These are phyloP conservation scores for Amphicarpaea edgeworthii DNA, from an alignment of 306 rosid genomes.

Conservation along the genomic window DNA sequence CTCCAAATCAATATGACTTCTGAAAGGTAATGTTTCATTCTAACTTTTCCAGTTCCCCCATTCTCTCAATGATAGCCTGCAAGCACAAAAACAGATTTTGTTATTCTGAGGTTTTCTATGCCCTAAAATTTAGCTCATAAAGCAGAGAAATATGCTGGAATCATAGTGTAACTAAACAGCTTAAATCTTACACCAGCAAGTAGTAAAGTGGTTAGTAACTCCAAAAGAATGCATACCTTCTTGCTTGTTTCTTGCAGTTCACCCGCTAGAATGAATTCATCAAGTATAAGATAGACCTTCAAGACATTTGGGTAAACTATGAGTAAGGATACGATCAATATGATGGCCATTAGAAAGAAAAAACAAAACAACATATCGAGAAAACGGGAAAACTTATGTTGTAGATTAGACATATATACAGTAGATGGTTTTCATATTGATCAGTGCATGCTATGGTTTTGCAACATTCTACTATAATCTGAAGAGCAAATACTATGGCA, in stretches of 20 bases:
- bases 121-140: background rate
- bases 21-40: slow-evolving; percentile 40
- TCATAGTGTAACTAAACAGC: background rate
- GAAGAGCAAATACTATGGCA: background rate
- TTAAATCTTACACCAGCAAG: slow-evolving; percentile 4
- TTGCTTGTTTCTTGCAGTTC: slow-evolving; percentile 70
- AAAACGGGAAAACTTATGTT: background rate
- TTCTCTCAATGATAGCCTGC: slow-evolving; percentile 67
- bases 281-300: slow-evolving; percentile 68
- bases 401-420: background rate
- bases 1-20: slow-evolving; percentile 36
- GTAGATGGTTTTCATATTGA: slow-evolving; percentile 2
- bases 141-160: slow-evolving; percentile 26
- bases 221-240: slow-evolving; percentile 51
- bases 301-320: slow-evolving; percentile 25
- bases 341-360: slow-evolving; percentile 2
- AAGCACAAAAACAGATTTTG: slow-evolving; percentile 18
- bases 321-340: slow-evolving; percentile 25
- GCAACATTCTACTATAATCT: background rate
- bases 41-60: slow-evolving; percentile 66
- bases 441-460: background rate
- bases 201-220: slow-evolving; percentile 6
- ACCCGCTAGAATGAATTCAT: slow-evolving; percentile 66
- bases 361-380: background rate
- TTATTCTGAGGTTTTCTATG: slow-evolving; percentile 6